Evolutionary conservation across 352 stramenopile genomes (phyloP), one percentile per base, ranked within the genome.

Genomic region (Sclerospora graminicola): DNA sequence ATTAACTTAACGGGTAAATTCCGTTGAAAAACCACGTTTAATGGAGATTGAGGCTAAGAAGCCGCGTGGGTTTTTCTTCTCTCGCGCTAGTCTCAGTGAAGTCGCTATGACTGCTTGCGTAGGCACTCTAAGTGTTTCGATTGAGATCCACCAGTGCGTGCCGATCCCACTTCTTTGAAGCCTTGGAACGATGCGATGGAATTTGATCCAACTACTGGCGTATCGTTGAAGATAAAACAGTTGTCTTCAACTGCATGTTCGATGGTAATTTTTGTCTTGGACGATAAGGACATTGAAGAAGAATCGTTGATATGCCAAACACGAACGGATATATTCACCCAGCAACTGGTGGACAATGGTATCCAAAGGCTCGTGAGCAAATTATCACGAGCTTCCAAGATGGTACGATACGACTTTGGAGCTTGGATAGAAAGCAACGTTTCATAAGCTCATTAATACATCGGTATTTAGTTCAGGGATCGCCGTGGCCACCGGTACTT

Each of bases 391-490:
- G n/a, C n/a, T n/a, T n/a, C n/a, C n/a, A n/a, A n/a, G n/a, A n/a
- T n/a, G n/a, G n/a, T n/a, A n/a, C n/a, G n/a, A n/a, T n/a, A n/a
- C n/a, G n/a, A n/a, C n/a, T n/a, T n/a, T n/a, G n/a, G n/a, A n/a
- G n/a, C n/a, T n/a, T n/a, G n/a, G n/a, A n/a, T n/a, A n/a, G n/a
- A n/a, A n/a, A n/a, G n/a, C n/a, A n/a, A n/a, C n/a, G n/a, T n/a
- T n/a, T n/a, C n/a, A n/a, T n/a, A n/a, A n/a, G n/a, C n/a, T n/a
- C n/a, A 59, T 86, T 5, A 92, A 92, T 51, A 64, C 69, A n/a
- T 72, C 66, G 2, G 76, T 92, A 9, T 68, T 90, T 41, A 90
- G 48, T 64, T 84, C 34, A 92, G 89, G 49, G 84, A 77, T 47
- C 83, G 80, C 27, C 63, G 68, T 8, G 81, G 78, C 8, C 83